Percentiles rank a stretch among this genome's conserved stretches.
Evolutionary conservation across 164 flowering plant genomes (phyloP).

Genomic region (Platanus orientalis): DNA sequence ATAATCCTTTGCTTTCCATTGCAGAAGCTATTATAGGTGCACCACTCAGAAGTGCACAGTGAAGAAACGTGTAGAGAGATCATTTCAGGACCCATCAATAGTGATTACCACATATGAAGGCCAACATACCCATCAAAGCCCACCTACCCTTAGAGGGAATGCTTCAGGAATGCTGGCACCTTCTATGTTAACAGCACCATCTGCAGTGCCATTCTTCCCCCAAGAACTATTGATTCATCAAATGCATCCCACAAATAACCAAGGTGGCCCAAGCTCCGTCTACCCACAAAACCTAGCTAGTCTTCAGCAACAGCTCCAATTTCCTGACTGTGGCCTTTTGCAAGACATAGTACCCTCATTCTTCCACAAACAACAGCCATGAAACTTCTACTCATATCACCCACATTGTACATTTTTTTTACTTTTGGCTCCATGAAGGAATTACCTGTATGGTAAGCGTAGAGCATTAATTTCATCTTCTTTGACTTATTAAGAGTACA

Average conservation of each 20-base stretch:
- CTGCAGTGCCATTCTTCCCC: slow-evolving; percentile 24
- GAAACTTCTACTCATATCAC: no score
- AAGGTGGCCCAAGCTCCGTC: slow-evolving; percentile 13
- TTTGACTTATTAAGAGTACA: slow-evolving; percentile 13
- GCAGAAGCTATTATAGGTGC: slow-evolving; percentile 90
- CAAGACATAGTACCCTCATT: slow-evolving; percentile 46
- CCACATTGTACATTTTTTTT: slow-evolving; percentile 4
- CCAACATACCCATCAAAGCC: slow-evolving; percentile 83
- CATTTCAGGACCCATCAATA: slow-evolving; percentile 59
- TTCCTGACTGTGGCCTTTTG: slow-evolving; percentile 46
- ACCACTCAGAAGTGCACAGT: slow-evolving; percentile 89
- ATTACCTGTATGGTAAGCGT: slow-evolving; percentile 11
- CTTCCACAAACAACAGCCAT: slow-evolving; percentile 29
- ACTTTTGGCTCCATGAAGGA: slow-evolving; percentile 3
- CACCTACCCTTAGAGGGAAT: no score
- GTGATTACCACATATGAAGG: slow-evolving; percentile 96
- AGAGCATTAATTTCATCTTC: slow-evolving; percentile 15
- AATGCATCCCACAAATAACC: slow-evolving; percentile 23
- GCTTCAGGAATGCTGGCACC: slow-evolving; percentile 38
- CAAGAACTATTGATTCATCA: slow-evolving; percentile 41
- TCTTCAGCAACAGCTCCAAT: slow-evolving; percentile 28
- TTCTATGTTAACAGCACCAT: slow-evolving; percentile 31
- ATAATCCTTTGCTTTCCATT: no score
- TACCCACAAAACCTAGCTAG: slow-evolving; percentile 22
- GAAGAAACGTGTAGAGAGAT: slow-evolving; percentile 86